A percentile compares a stretch with the other conserved stretches of the same genome.
These are phyloP conservation scores for Pelargonium cotyledonis DNA, from an alignment of 441 rosid species.

Conservation along the genomic window DNA sequence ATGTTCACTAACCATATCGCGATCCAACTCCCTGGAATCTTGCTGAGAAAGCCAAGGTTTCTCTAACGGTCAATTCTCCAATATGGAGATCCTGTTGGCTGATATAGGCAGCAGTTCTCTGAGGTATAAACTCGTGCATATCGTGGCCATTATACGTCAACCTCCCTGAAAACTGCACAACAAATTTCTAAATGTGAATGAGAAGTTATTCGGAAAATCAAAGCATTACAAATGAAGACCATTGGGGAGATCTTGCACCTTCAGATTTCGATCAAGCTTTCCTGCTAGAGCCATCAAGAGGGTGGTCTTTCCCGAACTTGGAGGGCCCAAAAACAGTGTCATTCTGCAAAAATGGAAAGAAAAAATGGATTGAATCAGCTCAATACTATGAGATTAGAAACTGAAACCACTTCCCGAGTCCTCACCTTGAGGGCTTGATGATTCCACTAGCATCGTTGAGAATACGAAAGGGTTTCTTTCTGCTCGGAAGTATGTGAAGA, in stretches of 20 bases:
- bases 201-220: not conserved
- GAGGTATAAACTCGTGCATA: too few relatives aligned
- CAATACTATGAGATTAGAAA: not conserved
- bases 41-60: conserved; percentile 52
- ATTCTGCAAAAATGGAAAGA: conserved; percentile 25
- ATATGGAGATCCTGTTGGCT: conserved; percentile 54
- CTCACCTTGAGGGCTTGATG: conserved; percentile 57
- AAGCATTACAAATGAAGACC: not conserved
- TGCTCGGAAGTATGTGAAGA: conserved; percentile 44
- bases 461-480: conserved; percentile 43
- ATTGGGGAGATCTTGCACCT: conserved; percentile 20
- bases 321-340: conserved; percentile 57
- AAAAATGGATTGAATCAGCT: not conserved
- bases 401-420: not conserved
- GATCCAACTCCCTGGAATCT: conserved; percentile 59
- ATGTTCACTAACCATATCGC: conserved; percentile 38
- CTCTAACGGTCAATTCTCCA: conserved; percentile 59
- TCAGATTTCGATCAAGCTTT: conserved; percentile 39
- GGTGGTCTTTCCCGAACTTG: conserved; percentile 58
- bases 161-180: conserved; percentile 35
- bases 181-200: not conserved
- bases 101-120: too few relatives aligned
- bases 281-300: too few relatives aligned
- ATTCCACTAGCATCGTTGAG: conserved; percentile 61
- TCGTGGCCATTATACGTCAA: conserved; percentile 53